Evolutionary conservation across 352 stramenopile genomes (phyloP).

Genomic region (Achlya hypogyna): DNA sequence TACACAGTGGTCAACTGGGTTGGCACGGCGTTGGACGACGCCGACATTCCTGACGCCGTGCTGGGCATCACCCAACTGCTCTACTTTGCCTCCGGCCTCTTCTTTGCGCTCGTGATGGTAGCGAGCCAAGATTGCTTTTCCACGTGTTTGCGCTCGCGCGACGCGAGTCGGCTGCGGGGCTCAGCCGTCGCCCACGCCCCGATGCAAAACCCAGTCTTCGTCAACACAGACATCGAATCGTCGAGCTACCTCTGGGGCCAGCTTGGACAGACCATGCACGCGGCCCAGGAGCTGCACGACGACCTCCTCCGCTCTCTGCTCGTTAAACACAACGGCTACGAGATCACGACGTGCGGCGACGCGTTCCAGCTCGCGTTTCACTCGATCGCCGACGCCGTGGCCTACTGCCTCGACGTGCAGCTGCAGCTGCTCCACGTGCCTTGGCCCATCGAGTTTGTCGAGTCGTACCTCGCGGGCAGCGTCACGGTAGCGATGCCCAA

Average conservation of each 20-base stretch:
- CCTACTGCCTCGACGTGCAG: constrained; percentile 47
- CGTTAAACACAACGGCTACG: constrained; percentile 36
- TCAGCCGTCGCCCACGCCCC: background rate
- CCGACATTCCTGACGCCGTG: constrained; percentile 24
- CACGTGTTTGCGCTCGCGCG: constrained; percentile 1
- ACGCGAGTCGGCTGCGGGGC: background rate
- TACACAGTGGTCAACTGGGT: constrained; percentile 42
- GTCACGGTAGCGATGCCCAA: constrained; percentile 29
- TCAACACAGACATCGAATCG: constrained; percentile 60
- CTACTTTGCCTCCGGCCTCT: constrained; percentile 6
- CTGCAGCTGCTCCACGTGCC: constrained; percentile 29
- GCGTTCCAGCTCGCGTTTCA: constrained; percentile 61
- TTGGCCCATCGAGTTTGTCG: constrained; percentile 37
- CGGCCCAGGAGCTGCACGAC: constrained; percentile 45
- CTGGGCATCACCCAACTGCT: background rate
- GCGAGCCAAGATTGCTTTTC: constrained; percentile 12
- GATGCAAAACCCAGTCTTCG: constrained; percentile 37
- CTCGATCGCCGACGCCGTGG: constrained; percentile 39
- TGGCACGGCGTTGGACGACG: constrained; percentile 15
- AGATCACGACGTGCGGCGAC: constrained; percentile 50
- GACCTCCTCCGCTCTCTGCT: constrained; percentile 35
- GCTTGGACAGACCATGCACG: constrained; percentile 33
- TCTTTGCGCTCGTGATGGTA: constrained; percentile 9
- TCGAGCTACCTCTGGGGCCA: constrained; percentile 40
- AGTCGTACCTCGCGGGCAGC: constrained; percentile 30